phyloP scores from a whole-genome alignment of 495 filamentous ascomycete genomes.

The Cercophora scortea region DNA sequence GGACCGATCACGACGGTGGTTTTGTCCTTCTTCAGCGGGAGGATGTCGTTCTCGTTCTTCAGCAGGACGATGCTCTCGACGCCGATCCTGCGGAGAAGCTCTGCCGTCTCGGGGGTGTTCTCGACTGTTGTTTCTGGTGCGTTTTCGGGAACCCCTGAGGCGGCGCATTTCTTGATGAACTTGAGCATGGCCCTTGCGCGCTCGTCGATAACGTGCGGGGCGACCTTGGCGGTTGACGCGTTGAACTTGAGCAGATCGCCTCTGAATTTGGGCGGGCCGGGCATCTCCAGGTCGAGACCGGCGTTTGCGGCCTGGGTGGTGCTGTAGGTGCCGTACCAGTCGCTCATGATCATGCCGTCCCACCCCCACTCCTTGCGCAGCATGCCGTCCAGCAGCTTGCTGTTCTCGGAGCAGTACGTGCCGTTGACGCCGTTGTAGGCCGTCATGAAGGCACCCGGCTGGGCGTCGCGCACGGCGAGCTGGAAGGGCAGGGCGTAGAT shows the following conservation, averaged over 20 bases:
- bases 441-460: conserved; percentile 64
- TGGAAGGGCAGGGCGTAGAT: conserved; percentile 72
- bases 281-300: conserved; percentile 71
- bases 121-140: conserved; percentile 29
- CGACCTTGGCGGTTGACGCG: conserved; percentile 49
- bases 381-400: conserved; percentile 52
- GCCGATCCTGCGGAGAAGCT: conserved; percentile 53
- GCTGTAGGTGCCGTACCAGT: conserved; percentile 68
- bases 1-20: conserved; percentile 54
- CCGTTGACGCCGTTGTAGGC: conserved; percentile 73
- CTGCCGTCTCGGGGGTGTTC: conserved; percentile 37
- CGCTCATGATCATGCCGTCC: conserved; percentile 62
- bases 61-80: conserved; percentile 64
- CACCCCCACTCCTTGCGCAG: conserved; percentile 66
- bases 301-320: conserved; percentile 60
- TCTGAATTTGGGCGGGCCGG: conserved; percentile 58
- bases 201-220: conserved; percentile 51
- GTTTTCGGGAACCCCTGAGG: conserved; percentile 45
- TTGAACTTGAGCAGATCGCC: conserved; percentile 53
- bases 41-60: conserved; percentile 59
- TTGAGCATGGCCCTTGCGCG: conserved; percentile 56
- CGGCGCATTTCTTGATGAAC: conserved; percentile 50
- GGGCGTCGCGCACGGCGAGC: conserved; percentile 56
- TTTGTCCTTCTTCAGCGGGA: conserved; percentile 59
- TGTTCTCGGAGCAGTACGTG: conserved; percentile 59